Evolutionary conservation across 1,139 yeast genomes (phyloP).

Genomic region (Taiozyma onychis): DNA sequence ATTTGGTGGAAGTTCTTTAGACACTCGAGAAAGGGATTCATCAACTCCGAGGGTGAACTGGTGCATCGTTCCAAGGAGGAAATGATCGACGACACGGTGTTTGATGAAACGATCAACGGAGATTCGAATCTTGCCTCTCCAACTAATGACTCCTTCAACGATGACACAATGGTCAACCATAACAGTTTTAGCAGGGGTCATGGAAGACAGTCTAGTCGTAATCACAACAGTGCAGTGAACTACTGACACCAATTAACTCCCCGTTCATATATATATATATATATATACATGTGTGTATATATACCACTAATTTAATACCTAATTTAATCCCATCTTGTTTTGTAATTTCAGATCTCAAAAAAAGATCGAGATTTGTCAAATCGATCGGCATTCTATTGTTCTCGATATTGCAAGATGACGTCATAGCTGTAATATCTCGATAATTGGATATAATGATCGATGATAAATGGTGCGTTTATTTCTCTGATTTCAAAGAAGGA

Average conservation of each 20-base stretch:
- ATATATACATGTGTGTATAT: no score
- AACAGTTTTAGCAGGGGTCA: conserved; percentile 1
- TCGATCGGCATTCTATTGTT: no score
- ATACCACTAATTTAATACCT: no score
- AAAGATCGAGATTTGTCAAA: no score
- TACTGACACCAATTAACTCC: neutral
- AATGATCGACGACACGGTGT: conserved; percentile 22
- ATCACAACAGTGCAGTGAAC: conserved; percentile 7
- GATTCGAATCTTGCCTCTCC: conserved; percentile 2
- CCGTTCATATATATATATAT: no score
- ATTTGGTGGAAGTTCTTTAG: conserved; percentile 26
- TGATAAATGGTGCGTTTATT: no score
- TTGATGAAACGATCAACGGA: conserved; percentile 21
- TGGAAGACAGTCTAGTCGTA: conserved; percentile 6
- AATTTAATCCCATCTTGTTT: no score
- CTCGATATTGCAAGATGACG: no score
- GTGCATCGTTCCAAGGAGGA: conserved; percentile 21
- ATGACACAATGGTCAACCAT: conserved; percentile 12
- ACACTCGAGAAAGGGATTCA: conserved; percentile 27
- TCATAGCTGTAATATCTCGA: no score
- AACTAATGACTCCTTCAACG: conserved; percentile 6
- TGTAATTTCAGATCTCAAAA: no score
- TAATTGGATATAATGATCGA: no score
- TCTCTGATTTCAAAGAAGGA: no score
- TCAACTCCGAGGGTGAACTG: conserved; percentile 36